Evolutionary conservation across 202 grass and related monocot species (phyloP).

Genomic region (Saccharum hybrid): DNA sequence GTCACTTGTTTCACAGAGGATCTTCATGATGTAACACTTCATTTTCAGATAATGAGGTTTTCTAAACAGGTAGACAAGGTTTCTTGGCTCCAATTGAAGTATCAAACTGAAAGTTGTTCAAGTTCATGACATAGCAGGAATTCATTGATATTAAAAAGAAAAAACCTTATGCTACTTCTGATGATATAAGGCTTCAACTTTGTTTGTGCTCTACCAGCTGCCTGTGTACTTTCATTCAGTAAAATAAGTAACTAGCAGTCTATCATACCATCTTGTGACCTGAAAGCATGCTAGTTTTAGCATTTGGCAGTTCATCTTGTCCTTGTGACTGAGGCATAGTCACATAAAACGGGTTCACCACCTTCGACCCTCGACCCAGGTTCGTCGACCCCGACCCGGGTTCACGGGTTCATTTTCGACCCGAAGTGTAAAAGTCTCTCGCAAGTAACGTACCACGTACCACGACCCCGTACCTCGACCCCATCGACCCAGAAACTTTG

Average conservation of each 20-base stretch:
- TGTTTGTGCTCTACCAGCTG: not conserved
- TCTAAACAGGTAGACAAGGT: constrained; percentile 67
- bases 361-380: no score
- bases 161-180: not conserved
- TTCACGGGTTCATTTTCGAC: no score
- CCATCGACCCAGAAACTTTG: no score
- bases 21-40: constrained; percentile 68
- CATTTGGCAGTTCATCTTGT: not conserved
- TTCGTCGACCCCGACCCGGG: no score
- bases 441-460: no score
- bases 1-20: constrained; percentile 84
- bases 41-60: constrained; percentile 88
- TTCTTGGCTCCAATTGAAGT: not conserved
- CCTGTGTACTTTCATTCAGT: constrained; percentile 1
- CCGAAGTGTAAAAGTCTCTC: no score
- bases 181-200: not conserved
- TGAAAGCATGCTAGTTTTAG: constrained; percentile 23
- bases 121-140: no score
- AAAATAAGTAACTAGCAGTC: not conserved
- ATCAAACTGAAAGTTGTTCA: not conserved
- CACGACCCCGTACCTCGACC: no score
- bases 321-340: not conserved
- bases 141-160: not conserved
- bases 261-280: constrained; percentile 10
- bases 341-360: no score